Evolutionary conservation across 2,329 filamentous ascomycete species (phyloP), one percentile per base, ranked within the genome.

Genomic region (Fusarium virguliforme): DNA sequence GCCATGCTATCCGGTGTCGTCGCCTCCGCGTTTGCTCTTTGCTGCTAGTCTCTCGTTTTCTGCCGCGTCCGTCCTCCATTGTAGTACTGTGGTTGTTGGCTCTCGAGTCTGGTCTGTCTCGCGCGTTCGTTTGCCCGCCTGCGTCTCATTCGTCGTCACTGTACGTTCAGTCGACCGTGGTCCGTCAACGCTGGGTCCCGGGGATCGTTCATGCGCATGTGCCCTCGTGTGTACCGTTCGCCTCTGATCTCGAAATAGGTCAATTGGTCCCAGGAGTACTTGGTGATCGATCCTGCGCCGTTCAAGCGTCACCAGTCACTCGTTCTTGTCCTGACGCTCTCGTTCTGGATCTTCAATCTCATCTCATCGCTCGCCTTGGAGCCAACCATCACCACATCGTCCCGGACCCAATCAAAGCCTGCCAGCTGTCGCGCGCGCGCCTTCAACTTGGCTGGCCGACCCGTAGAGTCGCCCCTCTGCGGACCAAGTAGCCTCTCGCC

Each of bases 371-470:
- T 60, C 51, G 46, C 53, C 65, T 74, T 55, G 41, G 60, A 63
- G 61, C 64, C 68, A 71, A 73, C 73, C 65, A 70, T 75, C 70
- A 68, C 65, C 73, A 73, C 64, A 34, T 54, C 57, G 64, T 57
- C 66, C 46, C 55, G 48, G 71, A 64, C 68, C 79, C 79, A 80
- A 80, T 80, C 79, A 80, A 68, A 74, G 72, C 72, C 60, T 74
- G 79, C 79, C 79, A 80, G 71, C 79, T 80, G 79, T 79, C 79
- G 70, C 71, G 74, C 75, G 59, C 67, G 59, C 66, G 65, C 72
- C 68, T 67, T 77, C 65, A 70, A 71, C 67, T 64, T 71, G 70
- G 64, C 69, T 75, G 54, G 65, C 69, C 43, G 68, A 54, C 64
- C 71, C 70, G 65, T 74, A 67, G 50, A 62, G 43, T 63, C 58